These are phyloP conservation scores for Pseudogymnoascus sp. DNA, from an alignment of 2,329 filamentous ascomycete genomes.

Conservation along the genomic window DNA sequence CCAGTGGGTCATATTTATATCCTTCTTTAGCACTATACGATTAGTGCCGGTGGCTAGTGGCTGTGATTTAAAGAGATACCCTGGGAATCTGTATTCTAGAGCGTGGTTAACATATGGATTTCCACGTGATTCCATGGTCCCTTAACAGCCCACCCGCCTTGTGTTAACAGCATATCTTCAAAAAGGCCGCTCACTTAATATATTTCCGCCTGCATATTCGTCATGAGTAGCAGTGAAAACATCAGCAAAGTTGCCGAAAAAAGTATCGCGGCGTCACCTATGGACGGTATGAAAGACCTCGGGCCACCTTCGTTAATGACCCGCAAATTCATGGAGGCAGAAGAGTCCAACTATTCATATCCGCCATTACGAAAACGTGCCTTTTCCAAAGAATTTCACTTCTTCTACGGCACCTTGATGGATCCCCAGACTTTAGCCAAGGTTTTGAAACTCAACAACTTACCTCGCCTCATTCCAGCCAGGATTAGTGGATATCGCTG, in stretches of 20 bases:
- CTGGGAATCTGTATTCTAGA: not conserved
- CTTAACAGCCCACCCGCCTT: not conserved
- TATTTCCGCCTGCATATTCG: not conserved
- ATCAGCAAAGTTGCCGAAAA: not conserved
- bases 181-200: not conserved
- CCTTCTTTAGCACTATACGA: not conserved
- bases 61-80: not conserved
- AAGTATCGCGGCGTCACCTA: not conserved
- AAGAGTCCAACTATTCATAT: not conserved
- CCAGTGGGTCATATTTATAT: not conserved
- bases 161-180: not conserved
- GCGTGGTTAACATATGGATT: not conserved
- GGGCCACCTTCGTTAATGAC: not conserved
- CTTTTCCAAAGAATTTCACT: constrained; percentile 25
- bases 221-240: not conserved
- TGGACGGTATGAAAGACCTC: not conserved
- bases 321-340: not conserved
- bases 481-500: constrained; percentile 23
- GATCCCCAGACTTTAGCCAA: constrained; percentile 27
- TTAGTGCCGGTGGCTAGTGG: not conserved
- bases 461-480: constrained; percentile 18
- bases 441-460: constrained; percentile 22
- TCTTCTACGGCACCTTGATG: constrained; percentile 30
- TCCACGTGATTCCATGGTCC: not conserved
- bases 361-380: not conserved